Conservation (phyloP, 371 early-diverging fungal genomes). For the Nosema granulosis region DNA sequence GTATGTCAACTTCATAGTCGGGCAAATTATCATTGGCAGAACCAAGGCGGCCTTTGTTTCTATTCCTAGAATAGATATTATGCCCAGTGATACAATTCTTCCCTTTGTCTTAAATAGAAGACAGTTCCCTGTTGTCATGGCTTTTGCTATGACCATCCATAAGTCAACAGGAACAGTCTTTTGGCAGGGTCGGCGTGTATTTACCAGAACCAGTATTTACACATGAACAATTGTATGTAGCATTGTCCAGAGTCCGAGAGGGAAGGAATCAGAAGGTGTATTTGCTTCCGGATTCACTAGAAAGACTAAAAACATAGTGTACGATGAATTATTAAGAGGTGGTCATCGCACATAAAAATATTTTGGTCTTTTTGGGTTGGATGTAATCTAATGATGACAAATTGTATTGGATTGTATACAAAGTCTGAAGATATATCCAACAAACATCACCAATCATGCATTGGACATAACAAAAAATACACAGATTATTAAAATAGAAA, state of each 20-base stretch:
- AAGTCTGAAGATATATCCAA: too few species aligned
- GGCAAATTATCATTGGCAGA: not conserved
- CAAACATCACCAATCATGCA: too few species aligned
- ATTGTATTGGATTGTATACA: too few species aligned
- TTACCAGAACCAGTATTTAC: not conserved
- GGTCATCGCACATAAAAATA: too few species aligned
- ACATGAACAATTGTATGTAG: not conserved
- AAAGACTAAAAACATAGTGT: not conserved
- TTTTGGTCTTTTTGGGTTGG: too few species aligned
- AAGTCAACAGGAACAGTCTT: not conserved
- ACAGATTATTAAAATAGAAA: too few species aligned
- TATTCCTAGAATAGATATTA: not conserved
- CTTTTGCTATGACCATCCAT: not conserved
- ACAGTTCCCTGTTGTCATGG: not conserved
- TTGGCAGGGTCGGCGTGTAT: not conserved
- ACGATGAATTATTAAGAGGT: too few species aligned
- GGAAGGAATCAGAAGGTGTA: not conserved
- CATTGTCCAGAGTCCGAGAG: not conserved
- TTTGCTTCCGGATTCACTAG: not conserved
- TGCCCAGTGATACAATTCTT: not conserved
- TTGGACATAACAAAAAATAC: too few species aligned
- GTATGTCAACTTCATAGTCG: not conserved
- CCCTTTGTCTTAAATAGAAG: not conserved
- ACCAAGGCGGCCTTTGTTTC: not conserved
- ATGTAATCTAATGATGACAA: too few species aligned